Percentiles rank a stretch among this genome's conserved stretches.
These are phyloP conservation scores for Diaporthe humulicola DNA, from an alignment of 2,329 filamentous ascomycete genomes.

Conservation along the genomic window DNA sequence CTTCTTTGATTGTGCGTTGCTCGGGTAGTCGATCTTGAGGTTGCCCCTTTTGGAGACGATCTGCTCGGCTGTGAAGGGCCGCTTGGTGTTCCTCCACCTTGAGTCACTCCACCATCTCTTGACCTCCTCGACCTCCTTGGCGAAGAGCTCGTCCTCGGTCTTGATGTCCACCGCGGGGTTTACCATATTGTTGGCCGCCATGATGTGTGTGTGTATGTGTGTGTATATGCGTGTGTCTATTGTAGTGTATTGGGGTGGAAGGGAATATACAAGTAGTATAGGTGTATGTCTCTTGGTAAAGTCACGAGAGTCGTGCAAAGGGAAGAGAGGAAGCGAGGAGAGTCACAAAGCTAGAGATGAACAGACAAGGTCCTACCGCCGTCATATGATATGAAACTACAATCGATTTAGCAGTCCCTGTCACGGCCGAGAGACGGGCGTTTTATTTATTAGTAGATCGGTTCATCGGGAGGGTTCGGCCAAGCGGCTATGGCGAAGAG, in stretches of 20 bases:
- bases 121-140: conserved; percentile 86
- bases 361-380: conserved; percentile 13
- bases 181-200: conserved; percentile 75
- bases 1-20: conserved; percentile 92
- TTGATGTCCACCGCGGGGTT: conserved; percentile 68
- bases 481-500: conserved; percentile 48
- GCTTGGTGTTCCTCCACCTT: conserved; percentile 92
- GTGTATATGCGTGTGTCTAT: not conserved
- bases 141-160: conserved; percentile 76
- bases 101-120: conserved; percentile 95
- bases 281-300: conserved; percentile 3
- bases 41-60: conserved; percentile 96
- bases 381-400: conserved; percentile 35
- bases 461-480: conserved; percentile 49
- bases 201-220: conserved; percentile 49
- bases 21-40: conserved; percentile 91
- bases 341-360: not conserved
- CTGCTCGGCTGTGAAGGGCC: conserved; percentile 95
- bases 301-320: not conserved
- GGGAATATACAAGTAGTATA: not conserved
- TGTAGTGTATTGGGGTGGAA: not conserved
- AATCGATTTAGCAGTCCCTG: not conserved
- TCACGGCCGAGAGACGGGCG: conserved; percentile 2
- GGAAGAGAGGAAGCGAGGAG: not conserved
- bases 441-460: conserved; percentile 15